Base-by-base conservation (phyloP, 2,329 filamentous ascomycete genomes). In the Penicillium brasilianum region DNA sequence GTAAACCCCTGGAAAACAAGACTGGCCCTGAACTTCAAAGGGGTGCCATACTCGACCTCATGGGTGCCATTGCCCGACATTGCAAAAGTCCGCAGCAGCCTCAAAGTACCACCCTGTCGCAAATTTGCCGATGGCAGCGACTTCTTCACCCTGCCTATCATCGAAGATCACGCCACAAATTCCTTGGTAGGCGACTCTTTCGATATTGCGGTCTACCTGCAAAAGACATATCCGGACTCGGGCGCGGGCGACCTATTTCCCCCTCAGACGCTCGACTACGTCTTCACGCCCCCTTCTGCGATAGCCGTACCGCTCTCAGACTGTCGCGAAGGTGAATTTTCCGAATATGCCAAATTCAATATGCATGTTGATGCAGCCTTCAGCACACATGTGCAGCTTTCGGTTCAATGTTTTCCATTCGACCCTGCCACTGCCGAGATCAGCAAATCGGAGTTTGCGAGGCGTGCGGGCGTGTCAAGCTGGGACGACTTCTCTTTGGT, bases 121-220 rank as follows among this genome's bases (percentile, higher is more conserved):
- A 84, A 83, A 61, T 82, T 83, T 58, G 78, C 78, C 63, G 82
- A 89, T 66, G 86, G 86, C 44, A 77, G 74, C 36, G 84, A 87
- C 67, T 89, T 81, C 75, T 80, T 81, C 73, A 90, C 87, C 2
- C 80, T 90, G 0, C 87, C 88, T 1, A 79, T 88, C 44, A 71
- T 89, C 22, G 66, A 76, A 0, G 84, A 88, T 54, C 71, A 77
- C 0, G 58, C 67, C 18, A 82, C 80, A 0, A 69, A 68, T 5
- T 60, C 73, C 0, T 54, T 78, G 0, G 58, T 89, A 2, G 87
- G 87, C 5, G 88, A 90, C 74, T 86, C 86, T 2, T 88, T 88
- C 68, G 87, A 89, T 55, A 90, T 90, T 61, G 88, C 87, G 7
- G 73, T 82, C 28, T 84, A 88, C 66, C 78, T 90, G 1, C 81